A percentile compares a stretch with the other conserved stretches of the same genome.
Conservation (phyloP, 2,329 filamentous ascomycete species). For the Aspergillus sp. region DNA sequence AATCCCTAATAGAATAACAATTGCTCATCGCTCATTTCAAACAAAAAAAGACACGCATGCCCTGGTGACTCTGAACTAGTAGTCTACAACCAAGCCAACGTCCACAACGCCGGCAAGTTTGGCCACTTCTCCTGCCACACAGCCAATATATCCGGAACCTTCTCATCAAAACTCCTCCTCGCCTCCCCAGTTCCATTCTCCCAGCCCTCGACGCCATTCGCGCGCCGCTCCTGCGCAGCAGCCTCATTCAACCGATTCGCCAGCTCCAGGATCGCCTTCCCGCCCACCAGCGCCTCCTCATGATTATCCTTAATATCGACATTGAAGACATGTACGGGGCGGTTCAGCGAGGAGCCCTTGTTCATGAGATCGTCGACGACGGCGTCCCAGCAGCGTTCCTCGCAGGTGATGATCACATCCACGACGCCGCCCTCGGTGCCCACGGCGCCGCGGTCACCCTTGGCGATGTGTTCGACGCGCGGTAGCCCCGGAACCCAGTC, state of each 20-base stretch:
- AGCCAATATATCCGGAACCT: conserved; percentile 85
- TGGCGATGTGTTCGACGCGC: conserved; percentile 67
- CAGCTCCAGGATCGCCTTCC: conserved; percentile 86
- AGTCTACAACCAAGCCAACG: conserved; percentile 81
- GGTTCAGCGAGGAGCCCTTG: conserved; percentile 81
- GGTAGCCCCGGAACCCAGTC: conserved; percentile 92
- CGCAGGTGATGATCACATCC: conserved; percentile 94
- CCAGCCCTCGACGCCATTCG: conserved; percentile 64
- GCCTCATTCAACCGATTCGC: conserved; percentile 80
- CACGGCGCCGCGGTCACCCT: conserved; percentile 69
- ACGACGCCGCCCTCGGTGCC: conserved; percentile 88
- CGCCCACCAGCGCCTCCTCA: conserved; percentile 89
- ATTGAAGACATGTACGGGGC: conserved; percentile 96
- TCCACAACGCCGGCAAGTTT: conserved; percentile 88
- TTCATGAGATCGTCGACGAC: conserved; percentile 90
- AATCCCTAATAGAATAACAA: too few relatives aligned
- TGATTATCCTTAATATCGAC: conserved; percentile 98
- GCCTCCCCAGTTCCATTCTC: conserved; percentile 66
- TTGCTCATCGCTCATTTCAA: background rate
- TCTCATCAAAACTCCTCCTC: conserved; percentile 81
- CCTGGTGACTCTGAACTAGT: too few relatives aligned
- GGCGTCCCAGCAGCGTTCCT: conserved; percentile 97
- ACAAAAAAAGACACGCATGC: background rate
- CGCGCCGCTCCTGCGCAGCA: conserved; percentile 72
- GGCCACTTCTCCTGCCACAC: conserved; percentile 96